Conservation (phyloP, 805 yeast species). For the Ogataea haglerorum region DNA sequence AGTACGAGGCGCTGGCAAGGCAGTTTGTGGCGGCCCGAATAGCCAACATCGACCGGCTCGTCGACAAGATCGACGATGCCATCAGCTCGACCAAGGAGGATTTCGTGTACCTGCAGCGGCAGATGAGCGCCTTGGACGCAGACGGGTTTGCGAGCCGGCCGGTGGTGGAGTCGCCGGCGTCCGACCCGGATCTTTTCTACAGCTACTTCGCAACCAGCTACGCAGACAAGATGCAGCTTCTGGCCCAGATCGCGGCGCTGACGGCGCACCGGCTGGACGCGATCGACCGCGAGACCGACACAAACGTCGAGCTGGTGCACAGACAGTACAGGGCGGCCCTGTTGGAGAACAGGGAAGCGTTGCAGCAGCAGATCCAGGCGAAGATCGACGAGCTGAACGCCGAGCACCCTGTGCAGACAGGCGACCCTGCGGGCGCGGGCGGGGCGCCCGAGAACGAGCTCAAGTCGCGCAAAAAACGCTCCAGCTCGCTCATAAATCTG, state of each 20-base stretch:
- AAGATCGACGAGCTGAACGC: constrained; percentile 18
- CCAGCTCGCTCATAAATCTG: constrained; percentile 14
- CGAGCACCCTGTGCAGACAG: constrained; percentile 9
- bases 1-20: constrained; percentile 31
- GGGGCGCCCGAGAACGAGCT: constrained; percentile 7
- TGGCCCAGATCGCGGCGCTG: constrained; percentile 11
- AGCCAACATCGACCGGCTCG: constrained; percentile 31
- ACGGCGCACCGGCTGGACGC: constrained; percentile 16
- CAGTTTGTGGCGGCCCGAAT: constrained; percentile 31
- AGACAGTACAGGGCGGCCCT: constrained; percentile 15
- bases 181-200: constrained; percentile 14
- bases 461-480: constrained; percentile 8
- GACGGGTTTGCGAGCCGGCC: constrained; percentile 6
- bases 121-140: constrained; percentile 14
- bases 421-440: neutral
- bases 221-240: constrained; percentile 9
- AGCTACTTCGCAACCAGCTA: constrained; percentile 14
- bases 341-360: constrained; percentile 21
- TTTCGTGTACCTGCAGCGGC: constrained; percentile 15
- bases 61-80: constrained; percentile 31
- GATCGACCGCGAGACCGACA: constrained; percentile 8
- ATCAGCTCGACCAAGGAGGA: constrained; percentile 24
- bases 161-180: constrained; percentile 7
- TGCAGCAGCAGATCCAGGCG: constrained; percentile 12
- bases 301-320: constrained; percentile 9